These are phyloP conservation scores for Margaritispora aquatica DNA, from an alignment of 495 filamentous ascomycete genomes.

Conservation along the genomic window DNA sequence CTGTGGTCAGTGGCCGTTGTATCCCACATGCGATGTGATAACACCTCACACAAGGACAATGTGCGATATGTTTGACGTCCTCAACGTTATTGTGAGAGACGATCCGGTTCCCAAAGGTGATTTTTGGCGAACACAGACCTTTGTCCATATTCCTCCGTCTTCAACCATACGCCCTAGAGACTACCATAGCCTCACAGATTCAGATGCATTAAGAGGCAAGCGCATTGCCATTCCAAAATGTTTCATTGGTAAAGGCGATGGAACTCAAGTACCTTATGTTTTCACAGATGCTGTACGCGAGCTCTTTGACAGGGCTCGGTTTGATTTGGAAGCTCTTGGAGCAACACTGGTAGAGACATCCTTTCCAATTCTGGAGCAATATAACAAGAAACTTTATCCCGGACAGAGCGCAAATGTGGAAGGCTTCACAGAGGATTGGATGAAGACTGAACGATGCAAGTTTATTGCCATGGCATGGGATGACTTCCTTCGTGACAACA, in stretches of 20 bases:
- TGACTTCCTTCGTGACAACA: slow-evolving; percentile 26
- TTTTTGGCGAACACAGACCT: not conserved
- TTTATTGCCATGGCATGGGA: slow-evolving; percentile 31
- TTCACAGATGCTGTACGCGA: not conserved
- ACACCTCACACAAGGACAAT: slow-evolving; percentile 28
- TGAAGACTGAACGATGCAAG: slow-evolving; percentile 22
- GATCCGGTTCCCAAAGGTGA: slow-evolving; percentile 8
- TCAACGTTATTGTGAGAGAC: slow-evolving; percentile 21
- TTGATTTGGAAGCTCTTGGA: not conserved
- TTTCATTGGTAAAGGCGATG: slow-evolving; percentile 25
- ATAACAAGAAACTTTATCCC: slow-evolving; percentile 18
- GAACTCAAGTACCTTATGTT: slow-evolving; percentile 24
- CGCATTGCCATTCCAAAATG: slow-evolving; percentile 20
- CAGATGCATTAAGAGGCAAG: slow-evolving; percentile 20
- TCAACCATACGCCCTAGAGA: not conserved
- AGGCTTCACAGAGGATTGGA: slow-evolving; percentile 16
- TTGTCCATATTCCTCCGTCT: slow-evolving; percentile 19
- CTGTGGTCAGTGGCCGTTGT: slow-evolving; percentile 32
- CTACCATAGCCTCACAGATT: not conserved
- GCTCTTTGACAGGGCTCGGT: not conserved
- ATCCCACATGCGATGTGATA: slow-evolving; percentile 30
- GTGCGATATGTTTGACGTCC: slow-evolving; percentile 27
- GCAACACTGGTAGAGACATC: slow-evolving; percentile 1
- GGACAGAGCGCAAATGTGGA: not conserved
- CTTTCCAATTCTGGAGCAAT: slow-evolving; percentile 27